Percentiles rank a stretch among this genome's conserved stretches.
Evolutionary conservation across 208 protist genomes (phyloP).

Genomic region (Trypanosoma congolense): DNA sequence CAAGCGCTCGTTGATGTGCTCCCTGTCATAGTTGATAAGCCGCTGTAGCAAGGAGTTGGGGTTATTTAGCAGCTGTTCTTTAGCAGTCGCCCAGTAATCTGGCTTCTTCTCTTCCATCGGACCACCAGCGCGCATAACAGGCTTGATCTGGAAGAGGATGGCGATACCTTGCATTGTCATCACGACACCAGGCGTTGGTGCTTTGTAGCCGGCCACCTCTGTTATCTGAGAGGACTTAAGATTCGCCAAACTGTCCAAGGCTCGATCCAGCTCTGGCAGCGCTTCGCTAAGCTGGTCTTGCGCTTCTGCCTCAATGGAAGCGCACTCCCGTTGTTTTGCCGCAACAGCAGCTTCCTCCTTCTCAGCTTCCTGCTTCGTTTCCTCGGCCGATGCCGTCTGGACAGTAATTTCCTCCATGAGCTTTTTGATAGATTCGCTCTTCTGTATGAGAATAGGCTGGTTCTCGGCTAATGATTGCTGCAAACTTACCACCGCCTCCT

Average conservation of each 20-base stretch:
- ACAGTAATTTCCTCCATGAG: constrained; percentile 91
- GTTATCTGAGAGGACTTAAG: constrained; percentile 96
- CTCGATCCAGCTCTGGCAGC: constrained; percentile 95
- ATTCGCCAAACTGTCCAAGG: constrained; percentile 92
- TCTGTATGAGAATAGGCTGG: constrained; percentile 94
- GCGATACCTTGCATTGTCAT: constrained; percentile 98
- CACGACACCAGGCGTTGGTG: constrained; percentile 93
- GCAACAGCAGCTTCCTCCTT: constrained; percentile 91
- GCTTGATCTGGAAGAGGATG: constrained; percentile 96
- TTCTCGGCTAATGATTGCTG: constrained; percentile 92
- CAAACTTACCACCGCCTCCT: constrained; percentile 90
- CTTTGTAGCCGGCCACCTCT: constrained; percentile 95
- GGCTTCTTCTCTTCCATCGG: constrained; percentile 94
- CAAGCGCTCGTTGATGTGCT: constrained; percentile 93
- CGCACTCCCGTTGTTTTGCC: constrained; percentile 90
- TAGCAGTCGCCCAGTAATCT: constrained; percentile 95
- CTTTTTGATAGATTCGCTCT: constrained; percentile 90
- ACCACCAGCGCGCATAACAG: constrained; percentile 92
- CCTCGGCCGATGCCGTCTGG: constrained; percentile 92
- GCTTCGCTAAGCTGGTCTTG: constrained; percentile 94
- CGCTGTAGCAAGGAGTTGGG: constrained; percentile 87
- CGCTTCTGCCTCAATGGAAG: constrained; percentile 93
- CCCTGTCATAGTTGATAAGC: constrained; percentile 95
- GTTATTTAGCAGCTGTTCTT: constrained; percentile 90
- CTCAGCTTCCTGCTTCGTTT: constrained; percentile 87